Percentiles rank a stretch among this genome's conserved stretches.
Evolutionary conservation across 306 rosid genomes (phyloP).

Genomic region (Medicago lupulina): DNA sequence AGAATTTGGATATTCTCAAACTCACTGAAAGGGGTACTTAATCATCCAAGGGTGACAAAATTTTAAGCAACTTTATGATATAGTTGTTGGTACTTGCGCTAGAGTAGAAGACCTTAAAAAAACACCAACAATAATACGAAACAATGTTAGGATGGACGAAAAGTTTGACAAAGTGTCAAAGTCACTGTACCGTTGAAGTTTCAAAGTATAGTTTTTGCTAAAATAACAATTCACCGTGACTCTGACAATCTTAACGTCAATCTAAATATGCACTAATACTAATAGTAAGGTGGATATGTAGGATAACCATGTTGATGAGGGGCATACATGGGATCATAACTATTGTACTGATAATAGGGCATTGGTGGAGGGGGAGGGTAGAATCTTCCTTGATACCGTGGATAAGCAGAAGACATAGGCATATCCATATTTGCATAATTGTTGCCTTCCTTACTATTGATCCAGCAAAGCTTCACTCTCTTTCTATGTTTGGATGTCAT

Average conservation of each 20-base stretch:
- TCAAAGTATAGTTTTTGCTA: too few relatives aligned
- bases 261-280: not conserved
- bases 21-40: not conserved
- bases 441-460: not conserved
- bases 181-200: too few relatives aligned
- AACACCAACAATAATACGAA: not conserved
- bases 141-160: too few relatives aligned
- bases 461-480: constrained; percentile 22
- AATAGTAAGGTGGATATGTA: not conserved
- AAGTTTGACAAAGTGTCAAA: too few relatives aligned
- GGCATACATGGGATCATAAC: not conserved
- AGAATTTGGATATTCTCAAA: not conserved
- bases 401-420: not conserved
- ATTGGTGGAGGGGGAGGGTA: not conserved
- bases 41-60: not conserved
- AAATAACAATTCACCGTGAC: too few relatives aligned
- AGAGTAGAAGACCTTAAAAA: not conserved
- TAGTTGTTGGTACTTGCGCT: not conserved
- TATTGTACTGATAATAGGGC: not conserved
- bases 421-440: not conserved
- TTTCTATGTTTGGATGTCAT: constrained; percentile 12
- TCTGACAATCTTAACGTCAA: too few relatives aligned
- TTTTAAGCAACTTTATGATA: not conserved
- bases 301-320: not conserved
- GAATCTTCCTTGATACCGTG: constrained; percentile 8